Base-by-base conservation (phyloP, 495 filamentous ascomycete species). In the Trichocladium uniseriatum region DNA sequence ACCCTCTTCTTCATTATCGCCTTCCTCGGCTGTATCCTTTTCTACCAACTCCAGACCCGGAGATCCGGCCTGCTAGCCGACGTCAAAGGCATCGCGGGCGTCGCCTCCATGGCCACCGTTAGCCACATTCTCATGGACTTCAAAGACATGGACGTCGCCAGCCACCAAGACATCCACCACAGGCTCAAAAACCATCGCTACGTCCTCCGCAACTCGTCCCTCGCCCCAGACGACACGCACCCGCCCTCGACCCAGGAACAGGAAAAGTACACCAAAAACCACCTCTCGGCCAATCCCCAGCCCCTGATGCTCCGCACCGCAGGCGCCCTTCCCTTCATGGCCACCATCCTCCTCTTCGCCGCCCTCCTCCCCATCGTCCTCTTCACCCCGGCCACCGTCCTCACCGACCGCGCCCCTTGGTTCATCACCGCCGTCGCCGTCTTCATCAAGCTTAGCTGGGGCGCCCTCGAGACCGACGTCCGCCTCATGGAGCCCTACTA, bases 401-500 rank as follows among this genome's bases (percentile, higher is more conserved):
- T 86, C 4, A 75, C 81, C 9, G 67, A 80, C 34, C 75, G 74
- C 48, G 70, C 77, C 4, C 81, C 84, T 2, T 87, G 80, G 78
- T 58, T 82, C 13, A 59, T 84, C 6, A 85, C 83, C 2, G 61
- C 70, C 8, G 43, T 87, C 0, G 79, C 83, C 1, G 79, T 84
- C 11, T 61, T 71, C 32, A 74, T 86, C 60, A 86, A 85, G 60
- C 69, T 85, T 18, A 57, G 73, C 42, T 88, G 82, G 83, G 70
- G 72, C 41, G 78, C 79, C 16, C 70, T 88, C n/a, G 84, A 88
- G 51, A 81, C 74, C 42, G 77, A 80, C 44, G 70, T 88, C 38
- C 77, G 84, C 44, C 81, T 88, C 75, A 75, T 86, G 51, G 82
- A 88, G 59, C 84, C 84, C 5, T 88, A 83, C 57, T 86, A 81